Evolutionary conservation across 352 stramenopile genomes (phyloP), one percentile per base, ranked within the genome.

Genomic region (Pythium diclinum): DNA sequence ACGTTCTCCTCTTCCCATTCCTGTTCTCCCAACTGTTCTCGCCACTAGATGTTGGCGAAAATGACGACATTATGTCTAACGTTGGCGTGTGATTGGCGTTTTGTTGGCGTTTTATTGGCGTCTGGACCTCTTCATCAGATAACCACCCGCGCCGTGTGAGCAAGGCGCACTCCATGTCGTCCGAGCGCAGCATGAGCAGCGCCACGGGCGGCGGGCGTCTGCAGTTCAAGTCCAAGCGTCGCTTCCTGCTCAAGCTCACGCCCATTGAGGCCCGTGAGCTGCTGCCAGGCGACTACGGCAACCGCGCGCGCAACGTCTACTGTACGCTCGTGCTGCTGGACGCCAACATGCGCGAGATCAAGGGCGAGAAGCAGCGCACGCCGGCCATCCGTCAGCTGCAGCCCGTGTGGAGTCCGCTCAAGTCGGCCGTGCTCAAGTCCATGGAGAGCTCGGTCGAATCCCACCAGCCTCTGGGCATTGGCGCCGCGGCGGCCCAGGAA

Each of bases 331-430:
- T 95, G 69, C 72, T 95, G 33, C 61, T 95, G 57, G 86, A 95
- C 71, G 83, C 78, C 32, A 79, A 95, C 54, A 90, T 91, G 74
- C 80, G 78, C 10, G 87, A 95, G 68, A 93, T 95, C 65, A 91
- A 91, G 62, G 87, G 87, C 54, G 87, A 95, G 73, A 95, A 95
- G 68, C 84, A 92, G 67, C 84, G 87, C 55, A 95, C 87, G 54
- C 87, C 87, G 1, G 72, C 81, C 6, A 57, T 93, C 62, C 72
- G 79, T 0, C 72, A 87, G 40, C 23, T 67, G 6, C 84, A 83
- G 51, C 87, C 87, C 3, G 81, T 95, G 5, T 95, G 87, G 87
- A 93, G 84, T 64, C 87, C 87, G 28, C 73, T 93, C 14, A 95
- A 95, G 66, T 77, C 81, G 1, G 79, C 87, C 0, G 85, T 95